Base-by-base conservation (phyloP, 148 eudicot species). In the Pouteria glomerata region DNA sequence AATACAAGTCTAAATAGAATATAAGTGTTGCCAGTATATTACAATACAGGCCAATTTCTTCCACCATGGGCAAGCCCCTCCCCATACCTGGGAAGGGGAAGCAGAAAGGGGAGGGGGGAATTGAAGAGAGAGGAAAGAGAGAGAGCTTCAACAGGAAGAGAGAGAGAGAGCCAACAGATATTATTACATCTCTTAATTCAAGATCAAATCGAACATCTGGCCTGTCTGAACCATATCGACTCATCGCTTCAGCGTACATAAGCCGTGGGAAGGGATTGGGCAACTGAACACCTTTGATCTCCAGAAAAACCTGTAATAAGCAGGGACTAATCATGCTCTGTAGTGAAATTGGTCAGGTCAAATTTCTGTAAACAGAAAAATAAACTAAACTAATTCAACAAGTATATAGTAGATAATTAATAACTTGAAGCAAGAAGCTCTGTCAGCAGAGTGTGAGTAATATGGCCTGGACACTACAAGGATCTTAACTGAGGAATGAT, bases 171-270 rank as follows among this genome's bases (percentile, higher is more conserved):
- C n/a, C n/a, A n/a, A n/a, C n/a, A 39, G 51, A 57, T 42, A 57
- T 11, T 2, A 57, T 81, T 91, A 95, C 98, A 76, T 95, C 91
- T 86, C 77, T 89, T 72, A 95, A 69, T 81, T 95, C 93, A 77
- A 95, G 90, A 77, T 83, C 93, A 88, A 95, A 95, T 63, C 98
- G 98, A 66, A 80, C 77, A 84, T 95, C 98, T 59, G 97, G 98
- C 75, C 85, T 88, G 85, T 95, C 98, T 71, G 98, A 89, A 81
- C 98, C 98, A 86, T 83, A 95, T 75, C 92, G 85, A 74, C 76
- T 80, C 96, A 91, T 91, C 55, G 93, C 96, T 86, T 95, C 97
- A 42, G 90, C 90, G 84, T 91, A 95, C 31, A 97, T 91, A 61
- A 95, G 90, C 87, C 96, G 89, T 16, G 92, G 98, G 74, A 95